phyloP scores from a whole-genome alignment of 2,329 filamentous ascomycete genomes.

The Penicillium sp. region DNA sequence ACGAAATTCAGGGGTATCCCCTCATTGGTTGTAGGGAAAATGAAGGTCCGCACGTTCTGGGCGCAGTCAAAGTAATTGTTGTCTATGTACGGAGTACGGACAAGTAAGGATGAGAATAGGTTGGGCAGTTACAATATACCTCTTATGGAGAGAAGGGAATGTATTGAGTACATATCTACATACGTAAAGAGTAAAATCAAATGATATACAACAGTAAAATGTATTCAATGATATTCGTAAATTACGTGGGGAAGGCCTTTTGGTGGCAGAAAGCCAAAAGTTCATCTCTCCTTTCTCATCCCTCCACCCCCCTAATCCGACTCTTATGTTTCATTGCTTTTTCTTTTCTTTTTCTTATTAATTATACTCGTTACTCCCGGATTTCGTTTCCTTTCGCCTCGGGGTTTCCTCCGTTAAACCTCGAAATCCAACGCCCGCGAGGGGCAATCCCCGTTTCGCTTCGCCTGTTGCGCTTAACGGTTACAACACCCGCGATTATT shows the following conservation, averaged over 20 bases:
- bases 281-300: slow-evolving; percentile 11
- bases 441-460: slow-evolving; percentile 18
- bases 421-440: slow-evolving; percentile 17
- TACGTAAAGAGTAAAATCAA: background rate
- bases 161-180: background rate
- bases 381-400: background rate
- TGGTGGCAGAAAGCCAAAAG: slow-evolving; percentile 7
- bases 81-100: no score
- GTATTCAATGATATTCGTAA: background rate
- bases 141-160: background rate
- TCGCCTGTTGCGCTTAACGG: slow-evolving; percentile 17
- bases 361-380: background rate
- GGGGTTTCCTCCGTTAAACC: slow-evolving; percentile 2
- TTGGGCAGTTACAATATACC: background rate
- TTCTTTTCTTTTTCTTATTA: slow-evolving; percentile 1
- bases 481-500: slow-evolving; percentile 20
- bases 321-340: background rate
- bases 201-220: no score
- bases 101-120: background rate
- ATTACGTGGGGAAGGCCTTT: slow-evolving; percentile 4
- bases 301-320: background rate
- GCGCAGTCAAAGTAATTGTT: background rate
- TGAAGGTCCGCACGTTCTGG: slow-evolving; percentile 17
- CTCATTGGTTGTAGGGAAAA: slow-evolving; percentile 2
- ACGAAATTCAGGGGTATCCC: background rate